A percentile compares a stretch with the other conserved stretches of the same genome.
Conservation (phyloP, 192 early-diverging fungal genomes). For the Backusella tarrabulga region DNA sequence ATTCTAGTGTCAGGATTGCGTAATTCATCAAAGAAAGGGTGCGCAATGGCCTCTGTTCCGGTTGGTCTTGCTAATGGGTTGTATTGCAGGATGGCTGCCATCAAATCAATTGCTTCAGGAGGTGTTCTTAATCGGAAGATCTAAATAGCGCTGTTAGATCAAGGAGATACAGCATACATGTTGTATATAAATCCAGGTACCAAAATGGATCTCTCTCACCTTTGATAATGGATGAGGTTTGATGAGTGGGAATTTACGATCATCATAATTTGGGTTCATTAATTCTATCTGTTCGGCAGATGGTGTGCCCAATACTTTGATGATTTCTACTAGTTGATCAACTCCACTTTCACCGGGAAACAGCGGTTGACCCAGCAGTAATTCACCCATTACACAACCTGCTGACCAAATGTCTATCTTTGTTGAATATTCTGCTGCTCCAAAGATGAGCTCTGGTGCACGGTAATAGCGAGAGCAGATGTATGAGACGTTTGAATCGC, state of each 20-base stretch:
- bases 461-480: constrained; percentile 98
- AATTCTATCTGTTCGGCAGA: constrained; percentile 92
- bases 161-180: too few species aligned
- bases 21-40: constrained; percentile 98
- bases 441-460: constrained; percentile 96
- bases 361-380: constrained; percentile 89
- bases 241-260: constrained; percentile 98
- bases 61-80: constrained; percentile 80
- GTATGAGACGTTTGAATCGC: constrained; percentile 98
- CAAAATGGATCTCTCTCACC: constrained; percentile 34
- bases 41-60: constrained; percentile 88
- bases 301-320: constrained; percentile 97
- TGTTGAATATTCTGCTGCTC: constrained; percentile 89
- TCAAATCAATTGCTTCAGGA: constrained; percentile 85
- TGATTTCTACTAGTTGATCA: constrained; percentile 99
- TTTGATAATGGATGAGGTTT: constrained; percentile 89
- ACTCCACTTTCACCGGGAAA: constrained; percentile 97
- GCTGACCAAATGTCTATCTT: constrained; percentile 94
- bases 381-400: constrained; percentile 96
- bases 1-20: constrained; percentile 80
- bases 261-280: constrained; percentile 98
- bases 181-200: not conserved
- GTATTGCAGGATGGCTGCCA: constrained; percentile 87
- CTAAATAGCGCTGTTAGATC: constrained; percentile 24
- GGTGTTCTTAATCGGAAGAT: constrained; percentile 85